phyloP scores from a whole-genome alignment of 2,329 filamentous ascomycete genomes.

The Colletotrichum karsti region DNA sequence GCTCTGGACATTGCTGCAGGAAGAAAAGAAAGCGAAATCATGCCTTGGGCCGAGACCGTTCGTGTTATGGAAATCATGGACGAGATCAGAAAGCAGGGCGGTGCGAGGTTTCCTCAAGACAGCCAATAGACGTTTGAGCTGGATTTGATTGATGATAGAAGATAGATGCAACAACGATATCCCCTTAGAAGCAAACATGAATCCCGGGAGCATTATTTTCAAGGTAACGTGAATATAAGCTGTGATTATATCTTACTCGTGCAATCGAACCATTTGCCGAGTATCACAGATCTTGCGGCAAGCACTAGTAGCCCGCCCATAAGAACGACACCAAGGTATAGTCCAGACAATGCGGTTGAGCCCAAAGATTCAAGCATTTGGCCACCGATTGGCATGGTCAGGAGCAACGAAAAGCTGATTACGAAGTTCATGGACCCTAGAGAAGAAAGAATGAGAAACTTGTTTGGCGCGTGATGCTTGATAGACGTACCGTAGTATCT shows the following conservation, averaged over 20 bases:
- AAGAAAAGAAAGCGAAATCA: slow-evolving; percentile 45
- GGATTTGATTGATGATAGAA: neutral
- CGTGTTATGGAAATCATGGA: slow-evolving; percentile 56
- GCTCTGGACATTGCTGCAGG: slow-evolving; percentile 48
- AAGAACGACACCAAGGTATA: slow-evolving; percentile 51
- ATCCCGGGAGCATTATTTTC: no score
- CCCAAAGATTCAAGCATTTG: slow-evolving; percentile 53
- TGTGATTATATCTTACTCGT: neutral
- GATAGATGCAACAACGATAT: neutral
- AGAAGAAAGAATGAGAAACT: neutral
- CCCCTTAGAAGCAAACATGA: no score
- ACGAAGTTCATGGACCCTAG: slow-evolving; percentile 51
- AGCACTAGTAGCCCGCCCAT: slow-evolving; percentile 40
- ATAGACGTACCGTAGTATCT: slow-evolving; percentile 9
- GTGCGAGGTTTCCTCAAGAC: slow-evolving; percentile 38
- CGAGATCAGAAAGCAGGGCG: slow-evolving; percentile 47
- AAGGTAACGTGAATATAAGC: no score
- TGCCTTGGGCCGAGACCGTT: slow-evolving; percentile 56
- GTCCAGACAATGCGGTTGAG: slow-evolving; percentile 50
- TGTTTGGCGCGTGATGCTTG: no score
- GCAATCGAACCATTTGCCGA: slow-evolving; percentile 3
- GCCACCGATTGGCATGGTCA: slow-evolving; percentile 54
- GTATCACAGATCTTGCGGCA: slow-evolving; percentile 30
- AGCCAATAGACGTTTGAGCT: neutral
- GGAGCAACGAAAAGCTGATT: slow-evolving; percentile 51